These are phyloP conservation scores for Fraxinus sp. DNA, from an alignment of 305 asterid genomes.

Conservation along the genomic window DNA sequence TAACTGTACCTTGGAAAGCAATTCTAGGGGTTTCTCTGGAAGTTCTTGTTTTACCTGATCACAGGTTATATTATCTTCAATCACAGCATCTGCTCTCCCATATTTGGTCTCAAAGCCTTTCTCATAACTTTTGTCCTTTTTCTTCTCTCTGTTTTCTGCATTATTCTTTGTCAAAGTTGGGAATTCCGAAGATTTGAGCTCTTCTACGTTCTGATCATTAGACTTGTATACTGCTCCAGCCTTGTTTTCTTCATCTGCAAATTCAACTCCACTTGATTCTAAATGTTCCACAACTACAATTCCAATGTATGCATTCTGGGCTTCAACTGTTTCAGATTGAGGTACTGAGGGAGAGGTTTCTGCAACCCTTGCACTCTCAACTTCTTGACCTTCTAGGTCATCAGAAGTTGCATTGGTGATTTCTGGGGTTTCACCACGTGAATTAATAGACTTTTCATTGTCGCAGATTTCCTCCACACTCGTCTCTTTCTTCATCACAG, in stretches of 20 bases:
- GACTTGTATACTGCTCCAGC: constrained; percentile 17
- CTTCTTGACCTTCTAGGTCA: constrained; percentile 26
- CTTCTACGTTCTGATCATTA: constrained; percentile 7
- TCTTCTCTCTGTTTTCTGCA: background rate
- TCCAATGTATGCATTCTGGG: constrained; percentile 4
- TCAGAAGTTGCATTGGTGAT: constrained; percentile 9
- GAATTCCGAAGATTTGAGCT: constrained; percentile 12
- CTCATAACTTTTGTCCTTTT: background rate
- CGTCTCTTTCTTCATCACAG: constrained; percentile 26
- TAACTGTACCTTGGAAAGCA: background rate
- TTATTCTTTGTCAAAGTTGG: background rate
- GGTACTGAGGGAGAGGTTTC: constrained; percentile 10
- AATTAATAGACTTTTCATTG: constrained; percentile 25
- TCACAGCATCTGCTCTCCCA: constrained; percentile 6
- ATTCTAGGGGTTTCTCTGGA: background rate
- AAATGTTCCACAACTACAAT: constrained; percentile 16
- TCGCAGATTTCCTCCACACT: constrained; percentile 24
- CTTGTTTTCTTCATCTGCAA: constrained; percentile 22
- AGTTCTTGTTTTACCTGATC: background rate
- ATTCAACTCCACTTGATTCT: constrained; percentile 24
- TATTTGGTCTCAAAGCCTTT: background rate
- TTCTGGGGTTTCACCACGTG: constrained; percentile 24
- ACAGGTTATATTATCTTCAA: constrained; percentile 5
- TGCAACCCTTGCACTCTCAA: constrained; percentile 4
- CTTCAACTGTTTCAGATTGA: constrained; percentile 13